Evolutionary conservation across 805 yeast genomes (phyloP), one percentile per base, ranked within the genome.

Genomic region (Saturnispora besseyi): DNA sequence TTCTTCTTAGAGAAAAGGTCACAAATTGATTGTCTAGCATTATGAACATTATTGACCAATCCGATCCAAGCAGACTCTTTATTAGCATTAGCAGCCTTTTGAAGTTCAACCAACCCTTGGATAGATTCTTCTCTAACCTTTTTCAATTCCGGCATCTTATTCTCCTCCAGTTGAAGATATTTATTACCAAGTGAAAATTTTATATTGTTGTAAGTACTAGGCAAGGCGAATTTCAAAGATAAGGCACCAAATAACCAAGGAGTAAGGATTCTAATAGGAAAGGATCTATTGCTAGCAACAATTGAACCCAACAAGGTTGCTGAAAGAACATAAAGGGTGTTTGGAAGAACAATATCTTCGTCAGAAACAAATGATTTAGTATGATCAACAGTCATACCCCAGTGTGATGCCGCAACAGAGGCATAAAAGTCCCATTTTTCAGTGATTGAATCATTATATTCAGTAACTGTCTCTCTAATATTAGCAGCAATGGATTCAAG

Each of bases 281-380:
- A 61, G 1, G 74, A 57, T 55, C 76, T 70, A 53, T 69, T 74
- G 51, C 72, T 70, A 13, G 71, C 77, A 32, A 77, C 53, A 50
- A 82, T 75, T 2, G 84, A 78, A 11, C 84, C 84, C 2, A 78
- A 58, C 53, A 82, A 72, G 4, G 81, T 64, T 5, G 75, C 69
- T 0, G 85, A 79, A 37, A 81, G 63, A 5, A 80, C 75, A 57
- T 77, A 75, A 45, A 80, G 72, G 38, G 75, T 60, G 41, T 70
- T 69, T 18, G 87, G 87, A 50, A 82, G 69, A 4, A 78, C 65
- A 6, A 81, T 79, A 54, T 79, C 84, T 9, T 81, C 80, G 53
- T 78, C 82, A 47, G 63, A 69, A 18, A 78, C 68, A 30, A 71
- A 48, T 6, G 66, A 53, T 24, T 67, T 54, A 45, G 72, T 64